phyloP scores from a whole-genome alignment of 163 green algal species.

The Volvox carteri region DNA sequence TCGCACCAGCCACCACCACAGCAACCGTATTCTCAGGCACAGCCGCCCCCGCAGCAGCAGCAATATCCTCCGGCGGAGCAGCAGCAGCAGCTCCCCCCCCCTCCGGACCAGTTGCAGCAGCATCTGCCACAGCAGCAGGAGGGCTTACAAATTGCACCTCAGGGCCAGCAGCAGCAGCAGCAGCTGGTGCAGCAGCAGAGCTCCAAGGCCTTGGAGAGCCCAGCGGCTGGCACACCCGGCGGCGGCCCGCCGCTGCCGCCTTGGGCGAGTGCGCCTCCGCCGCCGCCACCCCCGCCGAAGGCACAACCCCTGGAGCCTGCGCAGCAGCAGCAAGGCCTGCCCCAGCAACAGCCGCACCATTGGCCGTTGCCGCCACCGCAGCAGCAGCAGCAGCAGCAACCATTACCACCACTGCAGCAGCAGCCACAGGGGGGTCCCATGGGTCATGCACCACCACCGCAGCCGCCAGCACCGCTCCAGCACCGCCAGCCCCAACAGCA shows the following conservation, averaged over 20 bases:
- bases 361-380: neutral
- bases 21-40: no score
- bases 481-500: neutral
- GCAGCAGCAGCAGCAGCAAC: neutral
- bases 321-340: neutral
- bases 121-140: neutral
- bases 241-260: neutral
- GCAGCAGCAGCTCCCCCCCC: neutral
- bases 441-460: slow-evolving; percentile 6
- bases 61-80: neutral
- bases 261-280: neutral
- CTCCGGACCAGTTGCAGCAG: neutral
- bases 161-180: no score
- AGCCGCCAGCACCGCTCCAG: neutral
- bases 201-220: neutral
- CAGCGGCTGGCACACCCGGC: neutral
- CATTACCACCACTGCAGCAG: neutral
- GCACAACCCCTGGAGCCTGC: neutral
- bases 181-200: neutral
- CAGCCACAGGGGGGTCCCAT: slow-evolving; percentile 18
- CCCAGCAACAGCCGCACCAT: neutral
- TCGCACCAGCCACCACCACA: neutral
- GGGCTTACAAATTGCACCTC: neutral
- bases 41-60: neutral
- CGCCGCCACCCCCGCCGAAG: neutral